Evolutionary conservation across 73 alveolate genomes (phyloP), one percentile per base, ranked within the genome.

Genomic region (Paramecium biaurelia): DNA sequence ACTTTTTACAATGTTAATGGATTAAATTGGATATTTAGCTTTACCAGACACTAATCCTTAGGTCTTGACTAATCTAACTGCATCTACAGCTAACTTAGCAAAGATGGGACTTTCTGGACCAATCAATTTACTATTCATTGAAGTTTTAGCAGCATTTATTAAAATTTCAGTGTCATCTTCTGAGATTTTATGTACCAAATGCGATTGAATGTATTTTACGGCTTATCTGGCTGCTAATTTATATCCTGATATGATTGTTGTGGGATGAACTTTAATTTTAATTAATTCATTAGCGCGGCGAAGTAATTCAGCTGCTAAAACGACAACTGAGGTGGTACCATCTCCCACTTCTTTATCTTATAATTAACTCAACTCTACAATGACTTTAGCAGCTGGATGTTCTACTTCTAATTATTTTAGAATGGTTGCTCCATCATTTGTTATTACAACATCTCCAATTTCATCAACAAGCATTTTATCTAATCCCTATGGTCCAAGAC

Each of bases 361-460:
- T 28, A 98, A 95, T 90, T 97, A 95, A 35, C 99, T 97, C 59
- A 98, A 93, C 72, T 98, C 99, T 47, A 98, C 99, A 35, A 98
- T 93, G n/a, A 98, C 99, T 96, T 98, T 98, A 45, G 99, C 99
- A 35, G 99, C 99, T 10, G 99, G 99, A 92, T 98, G 99, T 88
- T 98, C 98, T 63, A 98, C 99, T 93, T 98, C 97, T 57, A 98
- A 95, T 89, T 96, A 97, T 85, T 96, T 97, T 42, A 98, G 88
- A 88, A 98, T 97, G 37, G 99, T 98, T 84, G 99, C 99, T 12
- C 99, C 99, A 84, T 98, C 99, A 82, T 98, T 98, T 47, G 99
- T 98, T 70, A 98, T 97, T 76, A 98, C 96, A 34, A 98, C 99
- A 85, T 98, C 99, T 37, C 99, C 99, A 57, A 98, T 96, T 57